Base-by-base conservation (phyloP, 2,329 filamentous ascomycete species). In the Diplodia scrobiculata region DNA sequence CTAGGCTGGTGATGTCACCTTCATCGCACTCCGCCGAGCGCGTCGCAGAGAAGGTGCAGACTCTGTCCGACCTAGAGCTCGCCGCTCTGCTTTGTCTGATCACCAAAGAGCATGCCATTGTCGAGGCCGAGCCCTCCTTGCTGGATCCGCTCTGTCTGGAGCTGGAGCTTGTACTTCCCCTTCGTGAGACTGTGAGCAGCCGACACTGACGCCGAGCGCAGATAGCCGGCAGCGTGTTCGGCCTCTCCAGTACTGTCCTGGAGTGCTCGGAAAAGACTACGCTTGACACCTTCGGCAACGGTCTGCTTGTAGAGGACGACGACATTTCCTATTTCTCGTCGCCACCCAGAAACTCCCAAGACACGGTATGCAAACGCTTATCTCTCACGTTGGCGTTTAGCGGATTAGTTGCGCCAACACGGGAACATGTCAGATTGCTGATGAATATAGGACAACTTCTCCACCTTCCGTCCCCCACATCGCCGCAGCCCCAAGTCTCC, bases 1-100 rank as follows among this genome's bases (percentile, higher is more conserved):
- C 10, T 36, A 11, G 34, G 13, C 41, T 41, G 55, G 41, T 62
- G 58, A 62, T 62, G 58, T 62, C 58, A 62, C 58, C 27, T 25
- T 17, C 45, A 34, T 19, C 41, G 9, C 41, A 66, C 54, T 54
- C 45, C 19, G 53, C 29, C 32, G 60, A 19, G 48, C 60, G 34
- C 47, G 27, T 75, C 47, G 70, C 89, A 68, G 82, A 85, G 69
- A 89, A 89, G 77, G 85, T 96, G 71, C 90, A 93, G 73, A 84
- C 87, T 71, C 83, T 98, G 69, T 91, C 89, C 73, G 93, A 97
- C 79, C 84, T 97, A 48, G 93, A 97, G 79, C 86, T 98, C 67
- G 95, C 94, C 27, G 81, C 90, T 14, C 84, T 98, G 48, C 85
- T 97, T 60, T 93, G 90, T 74, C 85, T 98, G 62, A 84, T 92